Evolutionary conservation across 768 basidiomycete genomes (phyloP).

Genomic region (Cystobasidium onofrii): DNA sequence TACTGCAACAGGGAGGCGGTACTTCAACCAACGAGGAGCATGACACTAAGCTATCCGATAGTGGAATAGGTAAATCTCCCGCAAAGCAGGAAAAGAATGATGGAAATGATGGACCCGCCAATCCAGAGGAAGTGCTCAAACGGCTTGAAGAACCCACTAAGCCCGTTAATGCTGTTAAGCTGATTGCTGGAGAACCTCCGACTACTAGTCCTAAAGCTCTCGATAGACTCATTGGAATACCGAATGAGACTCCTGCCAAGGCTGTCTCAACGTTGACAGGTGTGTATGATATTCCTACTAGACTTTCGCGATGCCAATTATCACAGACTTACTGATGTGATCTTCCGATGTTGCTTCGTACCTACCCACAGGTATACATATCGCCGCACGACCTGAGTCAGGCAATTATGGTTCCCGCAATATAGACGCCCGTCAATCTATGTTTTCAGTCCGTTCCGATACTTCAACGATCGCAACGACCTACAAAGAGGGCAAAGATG

Average conservation of each 20-base stretch:
- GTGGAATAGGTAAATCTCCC: background rate
- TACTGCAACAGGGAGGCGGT: no score
- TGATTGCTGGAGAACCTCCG: constrained; percentile 1
- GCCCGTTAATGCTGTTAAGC: background rate
- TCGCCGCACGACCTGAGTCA: background rate
- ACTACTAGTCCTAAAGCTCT: background rate
- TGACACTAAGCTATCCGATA: background rate
- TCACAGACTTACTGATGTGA: no score
- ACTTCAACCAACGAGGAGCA: no score
- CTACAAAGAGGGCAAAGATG: constrained; percentile 4
- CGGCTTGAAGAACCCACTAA: background rate
- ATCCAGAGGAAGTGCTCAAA: background rate
- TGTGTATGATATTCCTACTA: background rate
- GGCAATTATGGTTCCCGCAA: background rate
- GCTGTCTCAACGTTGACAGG: constrained; percentile 10
- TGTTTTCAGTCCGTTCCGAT: background rate
- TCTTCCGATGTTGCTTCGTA: no score
- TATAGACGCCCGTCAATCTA: background rate
- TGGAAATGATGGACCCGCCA: background rate
- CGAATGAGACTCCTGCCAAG: background rate
- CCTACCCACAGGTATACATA: background rate
- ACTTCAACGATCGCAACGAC: background rate
- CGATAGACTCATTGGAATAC: background rate
- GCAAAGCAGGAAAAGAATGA: background rate
- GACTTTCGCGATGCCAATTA: no score